Evolutionary conservation across 768 basidiomycete species (phyloP), one percentile per base, ranked within the genome.

Genomic region (Russula olivacea): DNA sequence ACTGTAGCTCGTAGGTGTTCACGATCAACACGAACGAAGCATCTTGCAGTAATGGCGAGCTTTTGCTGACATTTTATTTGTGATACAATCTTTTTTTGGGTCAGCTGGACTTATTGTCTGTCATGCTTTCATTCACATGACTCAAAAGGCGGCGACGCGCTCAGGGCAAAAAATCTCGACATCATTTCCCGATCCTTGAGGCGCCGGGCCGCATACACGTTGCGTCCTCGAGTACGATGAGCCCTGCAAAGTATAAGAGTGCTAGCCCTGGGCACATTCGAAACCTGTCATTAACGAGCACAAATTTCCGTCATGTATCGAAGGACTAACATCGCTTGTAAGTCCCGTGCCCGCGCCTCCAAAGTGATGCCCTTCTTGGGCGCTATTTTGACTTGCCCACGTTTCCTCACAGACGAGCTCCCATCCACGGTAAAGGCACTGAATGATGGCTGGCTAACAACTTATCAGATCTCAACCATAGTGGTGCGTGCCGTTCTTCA

Each of bases 341-440:
- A 15, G 65, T 64, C 10, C 51, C 5, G 36, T 21, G 11, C 10
- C 51, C 5, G 36, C 14, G 11, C 36, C 8, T 12, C 19, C 5
- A 53, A 36, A 14, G n/a, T n/a, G 19, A 17, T 9, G 12, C 2
- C 12, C 32, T 7, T n/a, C n/a, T 38, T 36, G 34, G 9, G 5
- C n/a, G 14, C 25, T 6, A 17, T 10, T 23, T 53, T 10, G 7
- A 25, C 17, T 40, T 17, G 38, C 2, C 61, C 51, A 34, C 41
- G 47, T 23, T 48, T 36, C 36, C 36, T 36, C 36, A 34, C 32
- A 66, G 65, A 66, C 53, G 65, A 66, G 23, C 65, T 66, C 28
- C 65, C 65, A 4, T 55, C 65, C 47, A 66, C 65, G 3, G 53
- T 66, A 40, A 66, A 66, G 30, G 63, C 65, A 10, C 34, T 66